A percentile compares a stretch with the other conserved stretches of the same genome.
phyloP scores from a whole-genome alignment of 169 alveolate species.

The Babesia bigemina region DNA sequence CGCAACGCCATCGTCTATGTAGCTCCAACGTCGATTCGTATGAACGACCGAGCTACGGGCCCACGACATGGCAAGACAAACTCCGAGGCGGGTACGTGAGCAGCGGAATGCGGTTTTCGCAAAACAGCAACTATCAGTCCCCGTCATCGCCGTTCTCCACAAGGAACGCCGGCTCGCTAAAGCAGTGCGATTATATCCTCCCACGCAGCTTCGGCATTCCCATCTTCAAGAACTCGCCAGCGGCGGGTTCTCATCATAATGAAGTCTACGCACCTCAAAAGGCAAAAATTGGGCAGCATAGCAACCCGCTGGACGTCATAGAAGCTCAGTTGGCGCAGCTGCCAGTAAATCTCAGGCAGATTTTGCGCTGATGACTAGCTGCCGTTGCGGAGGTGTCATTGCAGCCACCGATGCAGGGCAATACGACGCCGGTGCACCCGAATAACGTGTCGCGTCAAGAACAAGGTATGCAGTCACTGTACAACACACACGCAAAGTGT shows the following conservation, averaged over 20 bases:
- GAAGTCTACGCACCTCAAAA: neutral
- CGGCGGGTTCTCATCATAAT: slow-evolving; percentile 1
- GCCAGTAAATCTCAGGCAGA: neutral
- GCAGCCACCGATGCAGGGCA: too few species aligned
- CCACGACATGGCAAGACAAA: slow-evolving; percentile 1
- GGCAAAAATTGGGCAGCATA: neutral
- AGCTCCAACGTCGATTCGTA: neutral
- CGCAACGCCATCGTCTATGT: slow-evolving; percentile 5
- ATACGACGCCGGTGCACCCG: too few species aligned
- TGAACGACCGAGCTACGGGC: neutral
- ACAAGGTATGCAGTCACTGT: too few species aligned
- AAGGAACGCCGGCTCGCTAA: slow-evolving; percentile 19
- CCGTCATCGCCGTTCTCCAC: neutral
- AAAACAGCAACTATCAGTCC: neutral
- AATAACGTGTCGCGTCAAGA: too few species aligned
- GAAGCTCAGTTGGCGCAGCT: slow-evolving; percentile 34
- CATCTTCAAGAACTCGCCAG: slow-evolving; percentile 3
- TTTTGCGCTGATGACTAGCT: neutral
- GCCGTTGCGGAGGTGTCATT: too few species aligned
- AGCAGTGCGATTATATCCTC: slow-evolving; percentile 27
- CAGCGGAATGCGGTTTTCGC: slow-evolving; percentile 13
- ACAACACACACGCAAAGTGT: too few species aligned
- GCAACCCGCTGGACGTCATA: slow-evolving; percentile 17
- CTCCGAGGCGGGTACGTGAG: slow-evolving; percentile 33
- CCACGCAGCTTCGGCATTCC: slow-evolving; percentile 21